Evolutionary conservation across 257 asterid species (phyloP), one percentile per base, ranked within the genome.

Genomic region (Asclepias syriaca): DNA sequence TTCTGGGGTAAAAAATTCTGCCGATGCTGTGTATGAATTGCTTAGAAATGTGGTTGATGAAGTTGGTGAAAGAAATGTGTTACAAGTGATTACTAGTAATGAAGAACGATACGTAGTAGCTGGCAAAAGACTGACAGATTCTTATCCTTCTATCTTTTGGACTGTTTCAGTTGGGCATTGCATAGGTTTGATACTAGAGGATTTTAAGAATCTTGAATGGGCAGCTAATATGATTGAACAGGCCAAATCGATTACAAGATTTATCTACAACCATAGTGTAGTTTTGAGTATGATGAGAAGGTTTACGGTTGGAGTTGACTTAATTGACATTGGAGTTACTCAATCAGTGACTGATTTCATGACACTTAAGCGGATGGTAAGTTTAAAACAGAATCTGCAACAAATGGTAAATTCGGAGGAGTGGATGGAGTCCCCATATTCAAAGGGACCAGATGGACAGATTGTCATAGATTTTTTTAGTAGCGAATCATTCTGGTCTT

Each of bases 361-460:
- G 82, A 90, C 96, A 29, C 71, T 95, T 79, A 87, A 86, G 73
- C 78, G 96, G 76, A 88, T 92, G 93, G 74, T 86, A 50, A 81
- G 68, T 72, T 71, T 88, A 69, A 86, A 84, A 69, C 89, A 91
- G 79, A 80, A 86, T 81, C 79, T 94, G 74, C 96, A 88, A 75
- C 81, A 92, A 43, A 94, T 94, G 99, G 86, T 94, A 71, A 88
- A 89, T 71, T 94, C 98, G 1, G 94, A 86, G 79, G 99, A 94
- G 74, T 94, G 99, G 99, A 82, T 82, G 83, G 96, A 83, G 65
- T 81, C 90, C 71, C 90, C 90, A 58, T 83, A 81, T 75, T 86
- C 98, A 46, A 91, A 87, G 83, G 86, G 84, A 56, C 77, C 89
- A 5, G 93, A 84, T 75, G 98, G 95, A 32, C 82, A 80, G 72